Base-by-base conservation (phyloP, 495 filamentous ascomycete species). In the Penicillium coprophilum region DNA sequence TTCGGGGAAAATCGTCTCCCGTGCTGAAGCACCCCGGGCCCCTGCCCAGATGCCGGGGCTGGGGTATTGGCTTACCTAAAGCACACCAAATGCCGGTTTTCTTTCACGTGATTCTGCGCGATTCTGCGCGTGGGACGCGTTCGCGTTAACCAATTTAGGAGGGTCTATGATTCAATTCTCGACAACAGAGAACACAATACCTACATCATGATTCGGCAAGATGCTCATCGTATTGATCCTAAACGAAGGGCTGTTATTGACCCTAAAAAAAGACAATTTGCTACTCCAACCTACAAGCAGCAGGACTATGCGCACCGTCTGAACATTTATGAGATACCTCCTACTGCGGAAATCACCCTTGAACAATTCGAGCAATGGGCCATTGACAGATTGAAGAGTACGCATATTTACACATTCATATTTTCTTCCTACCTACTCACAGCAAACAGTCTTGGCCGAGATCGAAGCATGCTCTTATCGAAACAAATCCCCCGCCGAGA, bases 341-440 rank as follows among this genome's bases (percentile, higher is more conserved):
- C 95, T 0, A 96, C 91, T 1, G 87, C 87, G 23, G 95, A 99
- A 62, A 91, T 99, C 71, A 96, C 90, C 4, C 86, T 99, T 44
- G 95, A 99, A 70, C 84, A 97, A 64, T 99, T 99, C 66, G 95
- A 99, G 65, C 90, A 96, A 82, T 99, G 95, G 95, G 95, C 93
- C n/a, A 97, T 99, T 63, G 86, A 95, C 65, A 82, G 95, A 46
- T 63, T 99, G 56, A 86, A 88, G 62, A 77, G 91, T 94, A 75
- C 50, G 72, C 59, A 24, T 20, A 17, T 23, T 46, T 27, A 7
- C 44, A n/a, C n/a, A 0, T 9, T 6, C 15, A 23, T 15, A 6
- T 28, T 34, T 7, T 44, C 32, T 15, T 40, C 28, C 28, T 44
- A 30, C n/a, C 23, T 53, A 46, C 57, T 66, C 54, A 66, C 23